phyloP scores from a whole-genome alignment of 139 green algal species.

The Coelastrella sp. region DNA sequence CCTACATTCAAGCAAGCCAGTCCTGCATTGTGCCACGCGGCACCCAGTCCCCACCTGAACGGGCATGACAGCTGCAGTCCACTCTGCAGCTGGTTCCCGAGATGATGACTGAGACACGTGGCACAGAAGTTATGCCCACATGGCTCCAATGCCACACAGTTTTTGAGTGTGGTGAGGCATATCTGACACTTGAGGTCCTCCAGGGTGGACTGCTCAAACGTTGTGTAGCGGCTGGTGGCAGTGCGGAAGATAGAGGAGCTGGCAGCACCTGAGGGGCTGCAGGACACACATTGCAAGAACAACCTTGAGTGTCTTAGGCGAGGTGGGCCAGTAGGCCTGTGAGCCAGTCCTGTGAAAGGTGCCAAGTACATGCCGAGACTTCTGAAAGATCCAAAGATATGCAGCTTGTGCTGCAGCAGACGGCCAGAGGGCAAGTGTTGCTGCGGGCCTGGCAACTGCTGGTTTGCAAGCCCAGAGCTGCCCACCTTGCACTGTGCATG shows the following conservation, averaged over 20 bases:
- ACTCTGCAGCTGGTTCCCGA: slow-evolving; percentile 67
- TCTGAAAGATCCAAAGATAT: too few species aligned
- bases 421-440: too few species aligned
- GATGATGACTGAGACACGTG: slow-evolving; percentile 74
- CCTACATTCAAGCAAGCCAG: not conserved
- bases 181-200: slow-evolving; percentile 82
- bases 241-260: slow-evolving; percentile 45
- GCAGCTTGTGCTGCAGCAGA: too few species aligned
- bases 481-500: slow-evolving; percentile 42
- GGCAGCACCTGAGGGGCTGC: slow-evolving; percentile 34
- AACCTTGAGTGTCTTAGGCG: not conserved
- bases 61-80: slow-evolving; percentile 60
- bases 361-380: too few species aligned
- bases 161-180: slow-evolving; percentile 67
- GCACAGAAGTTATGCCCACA: slow-evolving; percentile 85
- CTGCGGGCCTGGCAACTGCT: too few species aligned
- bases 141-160: slow-evolving; percentile 77
- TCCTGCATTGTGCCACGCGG: too few species aligned
- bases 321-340: too few species aligned
- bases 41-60: slow-evolving; percentile 41
- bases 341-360: too few species aligned
- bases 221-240: slow-evolving; percentile 71
- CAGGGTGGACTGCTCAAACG: slow-evolving; percentile 65
- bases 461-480: not conserved
- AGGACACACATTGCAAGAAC: not conserved